Conservation (phyloP, 1,139 yeast genomes). For the Debaryomyces psychrophilus region DNA sequence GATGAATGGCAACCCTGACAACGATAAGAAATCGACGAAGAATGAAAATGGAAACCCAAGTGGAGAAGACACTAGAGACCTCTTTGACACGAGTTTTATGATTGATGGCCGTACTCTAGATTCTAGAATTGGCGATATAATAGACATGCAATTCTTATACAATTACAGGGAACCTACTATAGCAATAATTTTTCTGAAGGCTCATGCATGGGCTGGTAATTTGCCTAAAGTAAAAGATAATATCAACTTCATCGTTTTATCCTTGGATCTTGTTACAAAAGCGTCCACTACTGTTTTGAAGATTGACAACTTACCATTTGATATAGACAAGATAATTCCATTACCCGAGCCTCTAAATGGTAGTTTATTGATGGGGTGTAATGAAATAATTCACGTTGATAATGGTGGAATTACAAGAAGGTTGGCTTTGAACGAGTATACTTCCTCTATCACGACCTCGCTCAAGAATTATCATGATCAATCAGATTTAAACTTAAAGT, state of each 20-base stretch:
- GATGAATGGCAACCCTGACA: conserved; percentile 17
- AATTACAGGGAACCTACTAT: conserved; percentile 82
- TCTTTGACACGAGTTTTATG: conserved; percentile 57
- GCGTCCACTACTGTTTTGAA: conserved; percentile 70
- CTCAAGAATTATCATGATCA: conserved; percentile 55
- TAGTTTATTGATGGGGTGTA: conserved; percentile 70
- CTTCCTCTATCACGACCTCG: conserved; percentile 53
- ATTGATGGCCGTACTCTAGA: conserved; percentile 61
- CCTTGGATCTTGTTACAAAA: conserved; percentile 65
- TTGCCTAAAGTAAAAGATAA: conserved; percentile 66
- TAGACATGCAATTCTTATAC: conserved; percentile 68
- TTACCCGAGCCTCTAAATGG: conserved; percentile 73
- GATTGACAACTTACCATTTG: conserved; percentile 72
- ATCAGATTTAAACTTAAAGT: conserved; percentile 50
- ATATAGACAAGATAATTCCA: conserved; percentile 65
- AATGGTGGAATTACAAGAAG: conserved; percentile 77
- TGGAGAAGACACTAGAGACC: conserved; percentile 13
- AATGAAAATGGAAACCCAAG: conserved; percentile 7
- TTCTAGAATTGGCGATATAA: conserved; percentile 57
- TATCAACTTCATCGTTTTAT: conserved; percentile 59
- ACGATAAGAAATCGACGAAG: conserved; percentile 1
- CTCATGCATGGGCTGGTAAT: conserved; percentile 77
- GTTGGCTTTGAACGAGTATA: conserved; percentile 64
- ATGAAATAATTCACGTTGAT: conserved; percentile 79
- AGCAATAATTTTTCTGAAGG: conserved; percentile 67